These are phyloP conservation scores for Sporothrix luriei DNA, from an alignment of 2,329 filamentous ascomycete genomes.

Conservation along the genomic window DNA sequence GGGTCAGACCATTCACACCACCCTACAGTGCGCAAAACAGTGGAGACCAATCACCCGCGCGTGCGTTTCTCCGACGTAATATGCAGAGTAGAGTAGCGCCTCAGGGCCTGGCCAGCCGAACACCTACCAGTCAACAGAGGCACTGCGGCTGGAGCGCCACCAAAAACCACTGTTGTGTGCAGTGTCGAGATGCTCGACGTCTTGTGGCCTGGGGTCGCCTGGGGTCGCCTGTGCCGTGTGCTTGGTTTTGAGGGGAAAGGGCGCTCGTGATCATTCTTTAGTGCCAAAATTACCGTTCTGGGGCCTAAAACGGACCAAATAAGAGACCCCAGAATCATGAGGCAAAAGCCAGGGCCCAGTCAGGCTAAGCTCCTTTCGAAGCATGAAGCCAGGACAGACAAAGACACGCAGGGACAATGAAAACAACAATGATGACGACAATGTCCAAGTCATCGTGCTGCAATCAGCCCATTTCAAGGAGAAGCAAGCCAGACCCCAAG, in stretches of 20 bases:
- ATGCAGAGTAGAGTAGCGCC: slow-evolving; percentile 11
- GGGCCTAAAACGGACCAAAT: background rate
- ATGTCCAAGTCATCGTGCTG: background rate
- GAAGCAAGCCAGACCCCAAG: background rate
- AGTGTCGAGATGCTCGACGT: background rate
- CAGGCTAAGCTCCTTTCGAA: slow-evolving; percentile 19
- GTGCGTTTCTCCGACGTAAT: too few species aligned
- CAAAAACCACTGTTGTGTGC: background rate
- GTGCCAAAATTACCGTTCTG: background rate
- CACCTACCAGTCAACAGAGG: background rate
- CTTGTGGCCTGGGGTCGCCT: background rate
- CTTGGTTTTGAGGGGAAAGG: slow-evolving; percentile 3
- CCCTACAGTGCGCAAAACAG: slow-evolving; percentile 20
- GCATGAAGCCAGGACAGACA: background rate
- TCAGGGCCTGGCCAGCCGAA: too few species aligned
- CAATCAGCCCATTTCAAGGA: background rate
- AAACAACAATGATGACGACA: slow-evolving; percentile 12
- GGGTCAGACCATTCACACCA: slow-evolving; percentile 18
- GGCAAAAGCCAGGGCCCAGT: background rate
- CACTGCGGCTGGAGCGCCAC: background rate
- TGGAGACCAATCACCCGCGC: background rate
- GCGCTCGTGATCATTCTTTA: slow-evolving; percentile 19
- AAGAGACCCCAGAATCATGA: background rate
- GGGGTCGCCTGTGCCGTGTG: background rate
- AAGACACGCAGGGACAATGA: slow-evolving; percentile 17